These are phyloP conservation scores for Rubroshorea leprosula DNA, from an alignment of 345 rosid species.

Conservation along the genomic window DNA sequence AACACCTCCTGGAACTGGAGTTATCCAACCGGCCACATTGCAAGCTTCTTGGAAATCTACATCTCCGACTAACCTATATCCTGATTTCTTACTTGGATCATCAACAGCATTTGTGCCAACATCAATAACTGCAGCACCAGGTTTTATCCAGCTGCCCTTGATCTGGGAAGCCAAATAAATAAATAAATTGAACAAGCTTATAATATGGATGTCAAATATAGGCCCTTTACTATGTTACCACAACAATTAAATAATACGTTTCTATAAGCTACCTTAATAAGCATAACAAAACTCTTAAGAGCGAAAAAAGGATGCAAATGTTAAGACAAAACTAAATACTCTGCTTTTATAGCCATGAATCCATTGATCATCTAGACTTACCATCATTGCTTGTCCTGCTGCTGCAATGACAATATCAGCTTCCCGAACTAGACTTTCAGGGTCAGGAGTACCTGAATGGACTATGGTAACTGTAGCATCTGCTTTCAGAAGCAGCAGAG, in stretches of 20 bases:
- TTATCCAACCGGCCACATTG: constrained; percentile 72
- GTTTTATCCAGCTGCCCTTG: constrained; percentile 87
- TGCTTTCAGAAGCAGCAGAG: constrained; percentile 76
- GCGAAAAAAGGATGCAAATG: too few species aligned
- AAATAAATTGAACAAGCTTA: constrained; percentile 5
- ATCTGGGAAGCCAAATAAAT: constrained; percentile 41
- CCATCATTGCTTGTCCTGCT: constrained; percentile 91
- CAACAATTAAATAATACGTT: too few species aligned
- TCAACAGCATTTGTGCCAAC: constrained; percentile 82
- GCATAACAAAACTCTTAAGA: background rate
- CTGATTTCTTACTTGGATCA: constrained; percentile 67
- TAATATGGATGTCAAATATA: too few species aligned
- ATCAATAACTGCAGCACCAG: constrained; percentile 94
- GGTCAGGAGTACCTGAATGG: constrained; percentile 68
- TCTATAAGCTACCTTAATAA: background rate
- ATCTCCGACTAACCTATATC: constrained; percentile 92
- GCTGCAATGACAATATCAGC: constrained; percentile 95
- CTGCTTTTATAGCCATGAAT: background rate
- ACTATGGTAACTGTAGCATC: constrained; percentile 85
- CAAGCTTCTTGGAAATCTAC: constrained; percentile 75
- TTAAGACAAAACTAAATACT: too few species aligned
- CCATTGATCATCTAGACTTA: constrained; percentile 15
- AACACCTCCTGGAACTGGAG: constrained; percentile 96
- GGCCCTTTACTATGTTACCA: too few species aligned
- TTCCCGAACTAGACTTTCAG: constrained; percentile 56